These are phyloP conservation scores for Botrytis cinerea DNA, from an alignment of 2,329 filamentous ascomycete species.

Conservation along the genomic window DNA sequence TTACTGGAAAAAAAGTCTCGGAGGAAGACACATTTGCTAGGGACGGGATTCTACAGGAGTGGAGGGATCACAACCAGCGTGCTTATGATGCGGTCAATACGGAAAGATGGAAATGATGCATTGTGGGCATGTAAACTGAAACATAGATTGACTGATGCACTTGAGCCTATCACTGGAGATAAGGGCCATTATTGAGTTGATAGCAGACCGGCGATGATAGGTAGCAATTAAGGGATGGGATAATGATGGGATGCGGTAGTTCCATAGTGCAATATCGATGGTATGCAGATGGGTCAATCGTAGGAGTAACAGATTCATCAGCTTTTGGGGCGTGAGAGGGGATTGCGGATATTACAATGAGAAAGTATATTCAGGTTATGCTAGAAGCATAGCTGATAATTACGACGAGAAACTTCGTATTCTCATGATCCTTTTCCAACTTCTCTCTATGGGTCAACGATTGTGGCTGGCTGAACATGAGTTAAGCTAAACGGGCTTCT, in stretches of 20 bases:
- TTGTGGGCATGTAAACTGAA: not conserved
- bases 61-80: not conserved
- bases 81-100: conserved; percentile 3
- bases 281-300: not conserved
- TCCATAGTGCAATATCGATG: not conserved
- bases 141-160: not conserved
- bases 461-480: not conserved
- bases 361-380: too few relatives aligned
- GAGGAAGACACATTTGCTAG: not conserved
- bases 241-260: not conserved
- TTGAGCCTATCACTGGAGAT: not conserved
- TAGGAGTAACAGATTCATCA: not conserved
- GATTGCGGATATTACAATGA: too few relatives aligned
- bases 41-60: not conserved
- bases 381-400: not conserved
- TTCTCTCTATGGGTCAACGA: too few relatives aligned
- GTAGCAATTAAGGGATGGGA: not conserved
- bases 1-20: not conserved
- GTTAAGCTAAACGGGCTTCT: not conserved
- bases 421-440: not conserved
- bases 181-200: not conserved
- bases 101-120: not conserved
- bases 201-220: not conserved
- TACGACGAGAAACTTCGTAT: not conserved
- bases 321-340: too few relatives aligned